Conservation (phyloP, 768 basidiomycete genomes). For the Dioszegia crocea region DNA sequence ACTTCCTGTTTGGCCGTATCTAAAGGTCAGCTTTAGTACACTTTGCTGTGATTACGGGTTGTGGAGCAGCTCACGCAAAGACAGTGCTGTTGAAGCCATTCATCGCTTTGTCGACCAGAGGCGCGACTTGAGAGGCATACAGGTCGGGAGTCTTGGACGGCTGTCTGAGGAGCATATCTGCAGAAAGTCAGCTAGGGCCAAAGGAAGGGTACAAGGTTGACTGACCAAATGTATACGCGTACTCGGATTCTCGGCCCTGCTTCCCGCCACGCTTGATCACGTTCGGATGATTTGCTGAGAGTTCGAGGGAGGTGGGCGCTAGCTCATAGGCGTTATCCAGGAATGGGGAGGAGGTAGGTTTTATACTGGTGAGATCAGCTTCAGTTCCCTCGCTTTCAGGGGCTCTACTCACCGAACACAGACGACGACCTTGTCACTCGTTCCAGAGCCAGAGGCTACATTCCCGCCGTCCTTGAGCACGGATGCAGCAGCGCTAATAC, state of each 20-base stretch:
- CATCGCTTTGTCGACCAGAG: conserved; percentile 47
- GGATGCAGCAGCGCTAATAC: background rate
- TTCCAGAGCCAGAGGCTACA: background rate
- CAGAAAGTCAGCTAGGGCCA: background rate
- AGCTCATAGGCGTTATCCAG: conserved; percentile 37
- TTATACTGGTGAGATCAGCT: conserved; percentile 26
- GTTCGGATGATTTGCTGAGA: conserved; percentile 45
- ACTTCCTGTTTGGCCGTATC: conserved; percentile 48
- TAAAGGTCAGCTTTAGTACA: conserved; percentile 11
- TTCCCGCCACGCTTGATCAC: conserved; percentile 46
- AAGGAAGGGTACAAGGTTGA: background rate
- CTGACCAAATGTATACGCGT: conserved; percentile 47
- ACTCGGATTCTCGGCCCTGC: conserved; percentile 43
- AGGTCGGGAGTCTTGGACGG: conserved; percentile 40
- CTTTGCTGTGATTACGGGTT: background rate
- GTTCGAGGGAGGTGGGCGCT: conserved; percentile 31
- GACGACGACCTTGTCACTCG: conserved; percentile 41
- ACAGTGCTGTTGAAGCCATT: conserved; percentile 49
- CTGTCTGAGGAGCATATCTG: conserved; percentile 40
- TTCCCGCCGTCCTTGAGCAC: background rate
- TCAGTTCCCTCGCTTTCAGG: background rate
- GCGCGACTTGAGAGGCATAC: conserved; percentile 39
- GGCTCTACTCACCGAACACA: conserved; percentile 39
- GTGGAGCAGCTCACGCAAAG: conserved; percentile 36
- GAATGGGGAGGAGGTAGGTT: conserved; percentile 35